Conservation (phyloP, 352 stramenopile species). For the Globisporangium spinosum region DNA sequence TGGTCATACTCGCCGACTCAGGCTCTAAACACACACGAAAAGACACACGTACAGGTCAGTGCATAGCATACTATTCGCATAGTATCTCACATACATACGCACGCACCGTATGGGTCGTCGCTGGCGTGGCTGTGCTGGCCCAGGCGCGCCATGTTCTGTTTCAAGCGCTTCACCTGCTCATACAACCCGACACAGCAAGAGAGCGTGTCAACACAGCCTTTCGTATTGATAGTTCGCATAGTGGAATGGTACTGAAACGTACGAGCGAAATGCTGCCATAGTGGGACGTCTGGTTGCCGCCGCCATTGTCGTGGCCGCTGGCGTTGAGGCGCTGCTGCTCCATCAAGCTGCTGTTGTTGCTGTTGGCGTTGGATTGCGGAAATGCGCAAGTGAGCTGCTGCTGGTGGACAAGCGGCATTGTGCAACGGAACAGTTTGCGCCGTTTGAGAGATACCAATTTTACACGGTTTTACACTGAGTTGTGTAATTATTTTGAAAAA, state of each 20-base stretch:
- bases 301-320: neutral
- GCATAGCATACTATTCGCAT: neutral
- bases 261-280: constrained; percentile 43
- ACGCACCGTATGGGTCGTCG: constrained; percentile 6
- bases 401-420: neutral
- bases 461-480: too few species aligned
- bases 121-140: constrained; percentile 3
- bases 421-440: neutral
- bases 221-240: neutral
- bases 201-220: neutral
- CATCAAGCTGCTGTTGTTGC: constrained; percentile 2
- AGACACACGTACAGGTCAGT: neutral
- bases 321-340: constrained; percentile 17
- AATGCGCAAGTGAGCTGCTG: neutral
- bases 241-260: neutral
- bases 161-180: constrained; percentile 22
- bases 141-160: constrained; percentile 16
- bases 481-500: too few species aligned
- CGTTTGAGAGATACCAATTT: too few species aligned
- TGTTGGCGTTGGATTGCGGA: neutral
- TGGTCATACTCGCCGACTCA: constrained; percentile 26
- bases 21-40: constrained; percentile 20
- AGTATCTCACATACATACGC: neutral
- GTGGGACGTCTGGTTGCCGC: constrained; percentile 4
- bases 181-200: neutral